Evolutionary conservation across 176 grass and related monocot genomes (phyloP).

Genomic region (Stipa capillata): DNA sequence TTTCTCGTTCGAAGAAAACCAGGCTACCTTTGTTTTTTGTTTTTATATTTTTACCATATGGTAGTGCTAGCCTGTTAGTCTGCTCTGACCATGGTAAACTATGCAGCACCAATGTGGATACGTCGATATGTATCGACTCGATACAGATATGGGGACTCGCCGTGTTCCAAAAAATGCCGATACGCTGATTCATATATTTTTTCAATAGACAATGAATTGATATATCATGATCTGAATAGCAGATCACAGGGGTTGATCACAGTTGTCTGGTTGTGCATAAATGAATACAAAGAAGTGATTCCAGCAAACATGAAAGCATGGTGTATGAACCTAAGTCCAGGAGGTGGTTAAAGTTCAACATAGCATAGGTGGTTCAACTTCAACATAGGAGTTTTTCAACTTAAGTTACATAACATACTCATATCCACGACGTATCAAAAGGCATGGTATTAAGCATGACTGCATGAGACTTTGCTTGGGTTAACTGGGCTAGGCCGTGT

Average conservation of each 20-base stretch:
- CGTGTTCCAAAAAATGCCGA: background rate
- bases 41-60: conserved; percentile 11
- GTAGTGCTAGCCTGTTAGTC: background rate
- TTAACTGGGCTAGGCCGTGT: too few species aligned
- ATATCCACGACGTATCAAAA: background rate
- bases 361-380: background rate
- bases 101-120: background rate
- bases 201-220: background rate
- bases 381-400: too few species aligned
- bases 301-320: background rate
- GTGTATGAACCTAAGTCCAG: background rate
- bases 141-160: background rate
- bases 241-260: background rate
- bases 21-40: background rate
- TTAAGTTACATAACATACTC: background rate
- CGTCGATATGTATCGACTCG: background rate
- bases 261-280: background rate
- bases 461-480: background rate
- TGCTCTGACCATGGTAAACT: too few species aligned
- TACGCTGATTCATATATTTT: background rate
- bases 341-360: background rate
- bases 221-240: background rate
- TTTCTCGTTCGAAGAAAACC: background rate
- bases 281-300: background rate
- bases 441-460: background rate